Conservation (phyloP, 169 alveolate species). For the Plasmodium berghei region DNA sequence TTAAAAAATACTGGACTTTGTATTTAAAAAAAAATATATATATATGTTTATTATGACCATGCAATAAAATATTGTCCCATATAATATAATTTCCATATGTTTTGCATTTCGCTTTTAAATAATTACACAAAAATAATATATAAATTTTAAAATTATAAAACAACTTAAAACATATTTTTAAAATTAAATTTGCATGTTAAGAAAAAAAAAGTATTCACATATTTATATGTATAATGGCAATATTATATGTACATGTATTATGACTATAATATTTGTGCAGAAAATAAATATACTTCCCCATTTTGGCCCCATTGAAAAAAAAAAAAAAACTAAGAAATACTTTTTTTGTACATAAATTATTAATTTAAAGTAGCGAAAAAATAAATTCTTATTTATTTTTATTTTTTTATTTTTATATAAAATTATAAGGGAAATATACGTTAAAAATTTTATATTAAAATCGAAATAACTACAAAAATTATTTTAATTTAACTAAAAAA, state of each 20-base stretch:
- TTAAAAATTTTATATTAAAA: slow-evolving; percentile 1
- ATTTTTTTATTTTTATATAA: slow-evolving; percentile 1
- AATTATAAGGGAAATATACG: background rate
- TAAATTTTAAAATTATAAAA: background rate
- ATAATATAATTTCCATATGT: no score
- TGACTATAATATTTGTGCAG: slow-evolving; percentile 8
- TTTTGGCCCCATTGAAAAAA: slow-evolving; percentile 58
- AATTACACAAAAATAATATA: background rate
- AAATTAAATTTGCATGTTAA: background rate
- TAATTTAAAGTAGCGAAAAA: background rate
- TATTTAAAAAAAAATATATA: no score
- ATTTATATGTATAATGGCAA: background rate
- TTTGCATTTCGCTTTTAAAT: background rate
- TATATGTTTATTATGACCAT: no score
- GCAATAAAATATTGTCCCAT: no score
- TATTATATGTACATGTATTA: background rate
- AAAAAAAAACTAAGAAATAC: slow-evolving; percentile 15
- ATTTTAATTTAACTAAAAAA: background rate
- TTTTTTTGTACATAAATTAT: slow-evolving; percentile 9
- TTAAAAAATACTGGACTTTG: no score
- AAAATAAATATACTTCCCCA: slow-evolving; percentile 32
- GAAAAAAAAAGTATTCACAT: slow-evolving; percentile 2
- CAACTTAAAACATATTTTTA: background rate
- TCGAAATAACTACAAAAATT: background rate
- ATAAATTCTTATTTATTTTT: background rate